These are phyloP conservation scores for Asterophora lycoperdoides DNA, from an alignment of 768 basidiomycete genomes.

Conservation along the genomic window DNA sequence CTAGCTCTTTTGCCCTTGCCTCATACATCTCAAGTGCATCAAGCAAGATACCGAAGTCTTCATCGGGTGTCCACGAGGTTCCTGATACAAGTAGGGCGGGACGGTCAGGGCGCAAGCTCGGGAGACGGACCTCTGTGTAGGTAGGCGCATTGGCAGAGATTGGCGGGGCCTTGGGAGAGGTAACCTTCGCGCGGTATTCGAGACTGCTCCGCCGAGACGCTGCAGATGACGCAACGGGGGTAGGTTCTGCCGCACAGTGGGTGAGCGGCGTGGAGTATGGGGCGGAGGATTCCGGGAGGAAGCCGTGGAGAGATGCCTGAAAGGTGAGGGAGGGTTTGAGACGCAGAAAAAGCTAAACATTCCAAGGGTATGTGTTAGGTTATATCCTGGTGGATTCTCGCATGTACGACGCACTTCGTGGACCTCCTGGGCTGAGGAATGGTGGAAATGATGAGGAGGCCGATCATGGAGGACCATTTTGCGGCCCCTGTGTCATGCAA, in stretches of 20 bases:
- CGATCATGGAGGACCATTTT: slow-evolving; percentile 83
- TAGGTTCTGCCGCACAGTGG: slow-evolving; percentile 31
- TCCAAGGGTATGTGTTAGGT: no score
- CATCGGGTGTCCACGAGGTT: slow-evolving; percentile 97
- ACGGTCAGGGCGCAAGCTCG: slow-evolving; percentile 60
- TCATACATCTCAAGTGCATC: slow-evolving; percentile 74
- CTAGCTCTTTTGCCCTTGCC: slow-evolving; percentile 36
- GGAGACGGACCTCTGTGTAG: slow-evolving; percentile 33
- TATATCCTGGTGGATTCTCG: no score
- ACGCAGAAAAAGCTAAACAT: slow-evolving; percentile 45
- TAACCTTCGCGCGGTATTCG: slow-evolving; percentile 12
- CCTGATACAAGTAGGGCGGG: slow-evolving; percentile 87
- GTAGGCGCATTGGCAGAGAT: slow-evolving; percentile 25
- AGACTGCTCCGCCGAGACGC: slow-evolving; percentile 13
- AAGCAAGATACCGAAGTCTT: slow-evolving; percentile 86
- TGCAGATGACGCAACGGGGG: slow-evolving; percentile 6
- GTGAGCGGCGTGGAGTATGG: slow-evolving; percentile 68
- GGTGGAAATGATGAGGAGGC: slow-evolving; percentile 82
- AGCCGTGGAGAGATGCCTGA: slow-evolving; percentile 35
- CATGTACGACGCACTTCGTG: slow-evolving; percentile 56
- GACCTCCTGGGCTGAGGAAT: slow-evolving; percentile 60
- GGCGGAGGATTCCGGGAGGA: slow-evolving; percentile 47
- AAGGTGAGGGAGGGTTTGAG: slow-evolving; percentile 35
- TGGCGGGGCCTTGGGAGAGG: slow-evolving; percentile 16
- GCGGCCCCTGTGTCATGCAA: slow-evolving; percentile 52